Evolutionary conservation across 495 filamentous ascomycete species (phyloP), one percentile per base, ranked within the genome.

Genomic region (Penicillium egyptiacum): DNA sequence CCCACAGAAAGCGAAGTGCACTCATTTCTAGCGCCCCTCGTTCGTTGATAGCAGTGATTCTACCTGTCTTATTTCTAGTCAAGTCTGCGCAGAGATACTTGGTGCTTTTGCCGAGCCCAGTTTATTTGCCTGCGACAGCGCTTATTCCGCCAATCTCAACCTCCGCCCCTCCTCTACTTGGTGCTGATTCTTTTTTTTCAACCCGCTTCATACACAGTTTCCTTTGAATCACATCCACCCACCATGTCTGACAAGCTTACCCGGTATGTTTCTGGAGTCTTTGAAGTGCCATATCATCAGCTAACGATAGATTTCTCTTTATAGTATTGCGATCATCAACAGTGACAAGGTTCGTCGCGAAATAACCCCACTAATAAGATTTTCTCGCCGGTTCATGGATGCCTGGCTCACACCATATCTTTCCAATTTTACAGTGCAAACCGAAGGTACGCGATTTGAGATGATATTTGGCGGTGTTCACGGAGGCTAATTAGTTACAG

Each of bases 271-370:
- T 30, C 11, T 50, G 22, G 28, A 20, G 10, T 14, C 17, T 11
- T 39, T 17, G 26, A 11, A 40, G n/a, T 35, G 11, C 26, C 2
- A 11, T 23, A 45, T 45, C 35, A 50, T 2, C 40, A 35, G 6
- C 64, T 69, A 59, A 69, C 41, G 12, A 12, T 66, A 56, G 42
- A 41, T 43, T 57, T 53, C 9, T 53, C 25, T 63, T 9, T 50
- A 65, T 68, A 97, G 94, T 85, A 89, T 98, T 79, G 94, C 94
- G 59, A 98, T 98, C 75, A 89, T 99, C 77, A 96, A 88, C 73
- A 86, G 81, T 71, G 94, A 99, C 85, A 97, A 98, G 86, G 92
- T 94, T 68, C 72, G 85, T 69, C 55, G 43, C 44, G 40, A 42
- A 61, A 9, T 68, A 61, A 66, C 72, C 41, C 71, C 74, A 71